Percentiles rank a stretch among this genome's conserved stretches.
Conservation (phyloP, 169 alveolate species). For the Plasmodium inui region DNA sequence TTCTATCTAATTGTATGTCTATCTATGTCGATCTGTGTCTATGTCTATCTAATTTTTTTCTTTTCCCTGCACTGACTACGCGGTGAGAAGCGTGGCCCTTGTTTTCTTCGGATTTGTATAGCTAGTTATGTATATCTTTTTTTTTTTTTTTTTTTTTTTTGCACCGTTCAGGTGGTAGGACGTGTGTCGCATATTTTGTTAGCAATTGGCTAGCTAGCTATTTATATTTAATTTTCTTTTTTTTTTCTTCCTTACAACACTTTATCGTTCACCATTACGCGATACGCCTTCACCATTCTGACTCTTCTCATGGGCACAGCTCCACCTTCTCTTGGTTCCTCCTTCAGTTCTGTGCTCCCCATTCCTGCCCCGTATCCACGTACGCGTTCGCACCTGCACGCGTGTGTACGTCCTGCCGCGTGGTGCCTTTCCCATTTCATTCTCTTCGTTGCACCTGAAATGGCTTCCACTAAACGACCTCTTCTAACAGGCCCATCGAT, state of each 20-base stretch:
- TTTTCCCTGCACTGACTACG: too few species aligned
- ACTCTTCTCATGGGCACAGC: not conserved
- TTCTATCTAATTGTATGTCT: too few species aligned
- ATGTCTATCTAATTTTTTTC: too few species aligned
- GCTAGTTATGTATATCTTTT: not conserved
- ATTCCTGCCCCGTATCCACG: not conserved
- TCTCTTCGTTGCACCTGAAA: not conserved
- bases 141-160: not conserved
- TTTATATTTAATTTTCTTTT: not conserved
- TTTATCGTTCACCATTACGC: not conserved
- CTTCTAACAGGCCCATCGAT: not conserved
- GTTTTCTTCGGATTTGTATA: not conserved
- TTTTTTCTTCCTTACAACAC: constrained; percentile 4
- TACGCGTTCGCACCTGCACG: not conserved
- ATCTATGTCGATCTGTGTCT: too few species aligned
- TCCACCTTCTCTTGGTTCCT: not conserved
- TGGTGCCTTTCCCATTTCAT: not conserved
- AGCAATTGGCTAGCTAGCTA: constrained; percentile 13
- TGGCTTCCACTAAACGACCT: not conserved
- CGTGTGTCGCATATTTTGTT: not conserved
- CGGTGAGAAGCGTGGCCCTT: too few species aligned
- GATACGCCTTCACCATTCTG: not conserved
- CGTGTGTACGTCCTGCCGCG: not conserved
- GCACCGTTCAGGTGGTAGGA: not conserved
- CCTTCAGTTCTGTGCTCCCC: not conserved